A percentile compares a stretch with the other conserved stretches of the same genome.
Evolutionary conservation across 1,139 yeast species (phyloP).

Genomic region (Candida buenavistaensis): DNA sequence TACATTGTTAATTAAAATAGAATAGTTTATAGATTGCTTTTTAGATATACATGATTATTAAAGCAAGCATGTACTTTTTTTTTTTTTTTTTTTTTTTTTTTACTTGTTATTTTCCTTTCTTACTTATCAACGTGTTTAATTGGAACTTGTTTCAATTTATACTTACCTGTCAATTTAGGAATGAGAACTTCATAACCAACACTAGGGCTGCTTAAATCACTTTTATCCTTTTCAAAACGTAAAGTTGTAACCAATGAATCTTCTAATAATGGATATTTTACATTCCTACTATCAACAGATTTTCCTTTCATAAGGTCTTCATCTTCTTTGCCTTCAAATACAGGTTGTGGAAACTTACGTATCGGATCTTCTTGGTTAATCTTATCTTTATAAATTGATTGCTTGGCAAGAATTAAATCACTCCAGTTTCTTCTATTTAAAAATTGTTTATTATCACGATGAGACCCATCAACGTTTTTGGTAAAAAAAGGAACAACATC

Average conservation of each 20-base stretch:
- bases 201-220: conserved; percentile 53
- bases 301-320: conserved; percentile 12
- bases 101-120: neutral
- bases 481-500: conserved; percentile 75
- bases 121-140: conserved; percentile 31
- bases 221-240: conserved; percentile 67
- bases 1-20: conserved; percentile 24
- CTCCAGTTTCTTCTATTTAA: conserved; percentile 82
- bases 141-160: conserved; percentile 30
- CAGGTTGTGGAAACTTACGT: conserved; percentile 34
- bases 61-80: too few species aligned
- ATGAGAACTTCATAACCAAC: conserved; percentile 67
- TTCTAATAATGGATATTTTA: conserved; percentile 53
- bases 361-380: conserved; percentile 10
- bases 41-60: too few species aligned
- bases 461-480: conserved; percentile 57
- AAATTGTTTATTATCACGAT: conserved; percentile 58
- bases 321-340: conserved; percentile 12
- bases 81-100: too few species aligned
- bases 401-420: conserved; percentile 42
- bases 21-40: neutral
- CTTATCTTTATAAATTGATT: conserved; percentile 25
- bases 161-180: conserved; percentile 54
- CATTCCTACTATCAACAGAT: conserved; percentile 20
- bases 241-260: conserved; percentile 67